Evolutionary conservation across 108 stramenopile species (phyloP).

Genomic region (Seminavis robusta): DNA sequence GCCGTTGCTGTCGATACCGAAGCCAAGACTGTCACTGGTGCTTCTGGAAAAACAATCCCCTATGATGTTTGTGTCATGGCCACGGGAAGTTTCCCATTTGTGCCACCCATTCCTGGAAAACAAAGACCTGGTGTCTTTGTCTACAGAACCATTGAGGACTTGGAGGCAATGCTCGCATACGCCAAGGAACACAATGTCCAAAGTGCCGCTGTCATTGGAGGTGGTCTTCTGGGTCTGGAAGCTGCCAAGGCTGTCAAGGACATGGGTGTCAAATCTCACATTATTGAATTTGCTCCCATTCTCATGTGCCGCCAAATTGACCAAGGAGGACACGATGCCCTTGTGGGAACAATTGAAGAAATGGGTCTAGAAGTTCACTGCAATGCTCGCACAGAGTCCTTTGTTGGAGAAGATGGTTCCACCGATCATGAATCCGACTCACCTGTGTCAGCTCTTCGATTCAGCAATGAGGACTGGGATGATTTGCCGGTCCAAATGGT

Average conservation of each 20-base stretch:
- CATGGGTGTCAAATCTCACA: constrained; percentile 88
- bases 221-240: constrained; percentile 86
- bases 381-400: constrained; percentile 82
- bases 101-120: constrained; percentile 91
- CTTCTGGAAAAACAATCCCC: constrained; percentile 62
- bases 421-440: constrained; percentile 65
- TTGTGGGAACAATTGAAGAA: constrained; percentile 86
- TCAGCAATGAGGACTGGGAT: constrained; percentile 87
- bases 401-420: constrained; percentile 81
- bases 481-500: constrained; percentile 91
- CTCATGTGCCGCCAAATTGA: constrained; percentile 97
- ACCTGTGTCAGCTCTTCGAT: constrained; percentile 70
- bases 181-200: constrained; percentile 80
- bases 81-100: constrained; percentile 93
- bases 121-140: constrained; percentile 91
- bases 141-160: constrained; percentile 93
- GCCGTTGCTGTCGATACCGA: constrained; percentile 79
- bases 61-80: constrained; percentile 92
- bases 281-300: constrained; percentile 90
- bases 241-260: constrained; percentile 83
- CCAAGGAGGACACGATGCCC: constrained; percentile 87
- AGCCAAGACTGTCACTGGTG: constrained; percentile 75
- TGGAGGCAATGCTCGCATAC: constrained; percentile 86
- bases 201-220: constrained; percentile 91
- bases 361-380: constrained; percentile 94